Base-by-base conservation (phyloP, 495 filamentous ascomycete genomes). In the Aspergillus olivimuriae region DNA sequence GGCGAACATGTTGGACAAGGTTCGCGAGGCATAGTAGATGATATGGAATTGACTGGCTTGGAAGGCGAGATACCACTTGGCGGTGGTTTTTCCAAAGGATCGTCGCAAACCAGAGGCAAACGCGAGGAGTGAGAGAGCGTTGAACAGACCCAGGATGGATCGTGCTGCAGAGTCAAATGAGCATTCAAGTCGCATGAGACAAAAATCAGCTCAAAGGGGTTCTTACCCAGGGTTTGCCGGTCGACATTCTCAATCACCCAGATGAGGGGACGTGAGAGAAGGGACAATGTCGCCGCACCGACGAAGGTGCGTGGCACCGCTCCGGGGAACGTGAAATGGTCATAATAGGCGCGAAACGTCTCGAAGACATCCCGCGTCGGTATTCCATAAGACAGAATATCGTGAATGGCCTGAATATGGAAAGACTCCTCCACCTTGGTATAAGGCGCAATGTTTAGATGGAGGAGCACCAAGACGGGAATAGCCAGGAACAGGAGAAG, bases 391-490 rank as follows among this genome's bases (percentile, higher is more conserved):
- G 73, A 76, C 12, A 92, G 57, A 24, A 97, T 84, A 57, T 99
- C 92, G 63, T 97, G 94, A 4, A 82, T 81, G 0, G 92, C 92
- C 60, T 99, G 92, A 40, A 97, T 80, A 53, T 95, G 95, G 76
- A 99, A 99, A 0, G 90, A 96, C 67, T 99, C 92, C 60, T 99
- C 92, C 43, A 99, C 94, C 64, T 99, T 99, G 37, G 94, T 96
- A 69, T 92, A 96, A 1, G 92, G 94, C 12, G 94, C 81, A 7
- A 78, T 62, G 43, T 81, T 46, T 38, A 95, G 77, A 61, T 99
- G 91, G 19, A 87, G 38, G 15, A 90, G 57, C 50, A 95, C 77
- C 26, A 88, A 59, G 2, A 60, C 49, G 2, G 85, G 83, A 44
- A 94, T 76, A 21, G 77, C 63, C 44, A 76, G 58, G 12, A 63